Evolutionary conservation across 2,329 filamentous ascomycete genomes (phyloP).

Genomic region (Lasiodiplodia theobromae): DNA sequence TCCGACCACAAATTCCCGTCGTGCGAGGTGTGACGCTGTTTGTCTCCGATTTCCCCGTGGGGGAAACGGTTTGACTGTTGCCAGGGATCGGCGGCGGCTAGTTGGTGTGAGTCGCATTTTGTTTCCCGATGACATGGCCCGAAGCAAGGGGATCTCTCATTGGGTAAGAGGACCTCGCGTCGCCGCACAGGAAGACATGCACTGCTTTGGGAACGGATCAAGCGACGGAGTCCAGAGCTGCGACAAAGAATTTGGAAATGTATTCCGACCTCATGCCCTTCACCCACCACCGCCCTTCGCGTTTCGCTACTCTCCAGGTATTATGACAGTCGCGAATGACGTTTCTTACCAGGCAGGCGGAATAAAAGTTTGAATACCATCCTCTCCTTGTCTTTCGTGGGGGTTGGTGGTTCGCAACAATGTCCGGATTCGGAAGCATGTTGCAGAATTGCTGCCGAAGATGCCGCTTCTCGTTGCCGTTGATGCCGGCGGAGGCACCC

Average conservation of each 20-base stretch:
- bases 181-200: background rate
- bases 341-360: background rate
- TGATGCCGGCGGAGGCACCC: background rate
- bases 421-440: background rate
- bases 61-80: background rate
- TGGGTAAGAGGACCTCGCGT: background rate
- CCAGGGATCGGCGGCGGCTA: background rate
- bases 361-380: background rate
- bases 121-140: background rate
- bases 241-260: background rate
- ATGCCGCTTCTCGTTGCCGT: background rate
- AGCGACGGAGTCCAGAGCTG: background rate
- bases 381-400: background rate
- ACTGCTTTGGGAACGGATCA: constrained; percentile 4
- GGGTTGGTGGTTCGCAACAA: background rate
- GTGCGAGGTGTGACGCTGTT: background rate
- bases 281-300: too few relatives aligned
- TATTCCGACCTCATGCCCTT: background rate
- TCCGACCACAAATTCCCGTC: background rate
- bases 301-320: background rate
- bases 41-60: constrained; percentile 6
- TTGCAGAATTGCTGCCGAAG: background rate
- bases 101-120: background rate
- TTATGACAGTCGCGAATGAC: background rate
- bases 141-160: background rate